Evolutionary conservation across 192 early-diverging fungal species (phyloP), one percentile per base, ranked within the genome.

Genomic region (Linnemannia hyalina): DNA sequence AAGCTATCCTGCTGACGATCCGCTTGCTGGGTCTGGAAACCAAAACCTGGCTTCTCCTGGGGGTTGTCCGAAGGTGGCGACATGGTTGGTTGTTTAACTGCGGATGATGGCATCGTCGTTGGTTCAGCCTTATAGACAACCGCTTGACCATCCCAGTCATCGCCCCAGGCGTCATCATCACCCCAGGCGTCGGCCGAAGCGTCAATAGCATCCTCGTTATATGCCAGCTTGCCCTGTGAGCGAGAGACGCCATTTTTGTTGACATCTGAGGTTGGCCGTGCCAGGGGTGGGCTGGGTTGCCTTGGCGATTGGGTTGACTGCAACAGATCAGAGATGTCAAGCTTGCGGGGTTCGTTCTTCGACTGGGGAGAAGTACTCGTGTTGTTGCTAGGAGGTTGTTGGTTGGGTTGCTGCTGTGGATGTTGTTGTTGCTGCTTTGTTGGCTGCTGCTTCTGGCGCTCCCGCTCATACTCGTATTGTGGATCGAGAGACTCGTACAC

Each of bases 401-500:
- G 49, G 44, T 5, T 20, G 2, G 23, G 55, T 4, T 29, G 77
- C 0, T 40, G 22, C 35, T 54, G 49, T 29, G 0, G 38, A 4
- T 60, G 55, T 49, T 69, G 38, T 7, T 46, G 70, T 47, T 69
- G 23, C 26, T 65, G 60, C 10, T 0, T 65, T 38, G 13, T 15
- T 32, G 41, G 57, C 7, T 77, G 74, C 22, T 80, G 42, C 11
- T 36, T 80, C 32, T 72, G 74, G 4, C 83, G 68, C 35, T 85
- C 83, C 16, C 78, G 83, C 35, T 80, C 77, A 32, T 85, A 85
- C 13, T 85, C 80, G 38, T 75, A 87, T 26, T 82, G 80, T 3
- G 85, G 85, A 71, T 87, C 85, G 6, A 87, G 76, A 0, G 85
- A 82, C 52, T 87, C 85, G 42, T 87, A 87, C 9, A 87, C 85